Base-by-base conservation (phyloP, 1,284 basidiomycete species). In the Ustilago hordei region DNA sequence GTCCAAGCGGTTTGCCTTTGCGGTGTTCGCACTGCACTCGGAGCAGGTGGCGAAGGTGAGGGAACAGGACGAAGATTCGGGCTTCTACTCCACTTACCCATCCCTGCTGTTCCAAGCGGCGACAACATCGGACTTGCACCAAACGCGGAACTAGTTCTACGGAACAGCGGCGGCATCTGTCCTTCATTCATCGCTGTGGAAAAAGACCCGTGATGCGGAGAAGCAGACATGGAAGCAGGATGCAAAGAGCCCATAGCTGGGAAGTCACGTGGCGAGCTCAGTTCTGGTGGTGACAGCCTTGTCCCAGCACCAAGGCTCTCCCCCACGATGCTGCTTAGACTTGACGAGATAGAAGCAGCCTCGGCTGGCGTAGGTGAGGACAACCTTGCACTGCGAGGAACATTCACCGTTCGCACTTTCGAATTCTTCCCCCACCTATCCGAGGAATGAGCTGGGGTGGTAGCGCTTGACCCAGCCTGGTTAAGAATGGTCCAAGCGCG, bases 401-500 rank as follows among this genome's bases (percentile, higher is more conserved):
- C 79, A 4, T 72, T 59, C 8, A 85, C 75, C 2, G 79, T 82
- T 2, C 78, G 62, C 17, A 85, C 80, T 54, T 85, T 85, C 52
- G 68, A 78, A 52, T 76, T 63, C 35, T 75, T 60, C 17, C 76
- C 71, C 70, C 75, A 76, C 34, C 76, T 56, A 41, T 62, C 60
- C 9, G 54, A 23, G 13, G 63, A 64, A 13, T 59, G 55, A n/a
- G 63, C 62, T 2, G 73, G 64, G 0, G 73, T 64, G n/a, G 67
- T 69, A 2, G 67, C 72, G 13, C 28, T 57, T 13, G 55, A 38
- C 3, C 74, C 78, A 0, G 81, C 81, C 32, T 70, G 63, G 11
- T 65, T 61, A n/a, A 84, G 53, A 45, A 84, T 85, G 36, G 81
- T 79, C 83, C 81, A 83, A 7, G 81, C 84, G 13, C 84, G 75